These are phyloP conservation scores for Hypoxylon sp. DNA, from an alignment of 2,329 filamentous ascomycete genomes.

Conservation along the genomic window DNA sequence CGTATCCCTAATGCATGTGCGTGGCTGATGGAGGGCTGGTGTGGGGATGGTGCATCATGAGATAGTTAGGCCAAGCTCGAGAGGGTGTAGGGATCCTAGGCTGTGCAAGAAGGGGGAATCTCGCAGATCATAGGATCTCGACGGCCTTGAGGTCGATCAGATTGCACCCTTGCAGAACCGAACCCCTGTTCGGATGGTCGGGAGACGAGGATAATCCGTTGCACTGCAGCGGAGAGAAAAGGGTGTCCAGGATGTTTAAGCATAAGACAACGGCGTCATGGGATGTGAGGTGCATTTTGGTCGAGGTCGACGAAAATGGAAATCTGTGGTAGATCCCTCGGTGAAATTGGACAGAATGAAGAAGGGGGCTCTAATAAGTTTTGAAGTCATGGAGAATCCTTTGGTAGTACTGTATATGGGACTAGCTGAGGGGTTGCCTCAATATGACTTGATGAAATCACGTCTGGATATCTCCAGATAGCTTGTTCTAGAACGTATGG, in stretches of 20 bases:
- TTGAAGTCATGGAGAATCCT: slow-evolving; percentile 13
- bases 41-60: slow-evolving; percentile 46
- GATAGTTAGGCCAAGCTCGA: slow-evolving; percentile 41
- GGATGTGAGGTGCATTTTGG: slow-evolving; percentile 39
- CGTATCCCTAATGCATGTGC: slow-evolving; percentile 45
- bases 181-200: slow-evolving; percentile 47
- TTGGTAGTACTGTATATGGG: slow-evolving; percentile 7
- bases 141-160: slow-evolving; percentile 46
- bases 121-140: slow-evolving; percentile 49
- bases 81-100: slow-evolving; percentile 43
- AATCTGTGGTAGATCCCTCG: slow-evolving; percentile 42
- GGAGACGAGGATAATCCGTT: slow-evolving; percentile 46
- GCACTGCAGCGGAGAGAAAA: slow-evolving; percentile 49
- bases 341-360: slow-evolving; percentile 38
- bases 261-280: slow-evolving; percentile 48
- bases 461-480: slow-evolving; percentile 1
- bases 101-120: slow-evolving; percentile 42
- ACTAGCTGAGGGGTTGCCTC: slow-evolving; percentile 8
- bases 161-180: slow-evolving; percentile 43
- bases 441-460: slow-evolving; percentile 13
- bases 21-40: slow-evolving; percentile 46
- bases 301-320: slow-evolving; percentile 34
- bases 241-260: slow-evolving; percentile 48
- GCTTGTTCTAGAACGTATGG: slow-evolving; percentile 15
- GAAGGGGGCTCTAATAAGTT: slow-evolving; percentile 22